A percentile compares a stretch with the other conserved stretches of the same genome.
Conservation (phyloP, 225 moss, liverwort and hornwort genomes). For the Takakia lepidozioides region DNA sequence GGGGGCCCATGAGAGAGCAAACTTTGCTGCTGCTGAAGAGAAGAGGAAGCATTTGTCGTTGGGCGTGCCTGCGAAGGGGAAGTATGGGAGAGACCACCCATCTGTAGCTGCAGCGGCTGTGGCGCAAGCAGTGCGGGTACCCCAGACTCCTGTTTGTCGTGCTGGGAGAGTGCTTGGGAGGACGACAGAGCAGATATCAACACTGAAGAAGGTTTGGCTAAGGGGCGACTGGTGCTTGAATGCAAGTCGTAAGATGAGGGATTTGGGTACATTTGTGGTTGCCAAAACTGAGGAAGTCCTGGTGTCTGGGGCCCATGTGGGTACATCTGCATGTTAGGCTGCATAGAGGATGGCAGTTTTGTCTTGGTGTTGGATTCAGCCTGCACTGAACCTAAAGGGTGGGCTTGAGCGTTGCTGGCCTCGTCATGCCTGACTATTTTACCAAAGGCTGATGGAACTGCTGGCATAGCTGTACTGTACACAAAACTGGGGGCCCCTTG, state of each 20-base stretch:
- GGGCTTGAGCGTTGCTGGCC: conserved; percentile 46
- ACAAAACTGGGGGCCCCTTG: conserved; percentile 55
- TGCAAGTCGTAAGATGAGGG: conserved; percentile 26
- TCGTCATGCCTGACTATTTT: conserved; percentile 22
- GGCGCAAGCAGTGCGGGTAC: conserved; percentile 16
- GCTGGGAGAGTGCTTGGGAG: conserved; percentile 14
- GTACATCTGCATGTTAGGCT: conserved; percentile 39
- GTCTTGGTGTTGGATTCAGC: conserved; percentile 35
- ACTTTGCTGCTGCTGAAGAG: conserved; percentile 11
- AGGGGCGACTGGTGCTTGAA: too few species aligned
- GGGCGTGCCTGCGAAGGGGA: conserved; percentile 12
- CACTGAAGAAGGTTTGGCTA: too few species aligned
- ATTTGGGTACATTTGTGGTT: conserved; percentile 41
- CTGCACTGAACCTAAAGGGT: conserved; percentile 38
- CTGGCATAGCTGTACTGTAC: conserved; percentile 54
- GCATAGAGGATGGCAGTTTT: too few species aligned
- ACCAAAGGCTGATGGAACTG: conserved; percentile 32
- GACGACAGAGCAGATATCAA: too few species aligned
- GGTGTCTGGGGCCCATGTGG: conserved; percentile 28
- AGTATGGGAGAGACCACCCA: conserved; percentile 27
- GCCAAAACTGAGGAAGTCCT: conserved; percentile 23
- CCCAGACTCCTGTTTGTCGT: conserved; percentile 13
- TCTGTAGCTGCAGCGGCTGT: conserved; percentile 40
- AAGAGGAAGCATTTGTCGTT: conserved; percentile 8
- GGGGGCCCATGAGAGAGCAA: conserved; percentile 46